Evolutionary conservation across 2,329 filamentous ascomycete genomes (phyloP), one percentile per base, ranked within the genome.

Genomic region (Pseudocercospora vitis): DNA sequence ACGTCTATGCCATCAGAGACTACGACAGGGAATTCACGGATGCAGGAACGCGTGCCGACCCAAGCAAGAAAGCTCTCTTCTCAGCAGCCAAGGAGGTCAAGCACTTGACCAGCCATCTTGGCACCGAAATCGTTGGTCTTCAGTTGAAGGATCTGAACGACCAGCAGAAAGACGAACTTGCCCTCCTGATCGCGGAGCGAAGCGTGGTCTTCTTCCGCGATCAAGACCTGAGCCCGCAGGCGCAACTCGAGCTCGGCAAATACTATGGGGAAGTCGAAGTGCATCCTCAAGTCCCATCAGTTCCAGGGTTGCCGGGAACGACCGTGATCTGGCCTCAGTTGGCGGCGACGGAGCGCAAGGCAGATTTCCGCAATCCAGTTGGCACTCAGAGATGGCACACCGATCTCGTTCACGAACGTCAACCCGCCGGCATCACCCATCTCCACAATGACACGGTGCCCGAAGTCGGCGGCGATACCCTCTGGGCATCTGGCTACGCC

Each of bases 281-380:
- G 9, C 86, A 89, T 64, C 86, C 86, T 0, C 86, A 89, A 80
- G 83, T 82, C 0, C 81, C 86, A 0, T 83, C 87, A 39, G 85
- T 89, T 0, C 86, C 86, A 0, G 86, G 85, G 1, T 73, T 87
- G 0, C 74, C 77, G 0, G 86, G 85, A 0, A 82, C 84, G 1
- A 65, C 63, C 1, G 61, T 50, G 4, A 85, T 89, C 44, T 89
- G 86, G 86, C 86, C 86, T 0, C 85, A 80, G 28, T 77, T 89
- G 0, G 76, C 78, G 65, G 84, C 83, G 0, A 84, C 81, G 0
- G 86, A 89, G 66, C 68, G 72, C 1, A 67, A 75, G 2, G 80
- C 84, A 3, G 80, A 76, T 64, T 89, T 88, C 74, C 80, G 86
- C 52, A 76, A 82, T 18, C 85, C 85, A 0, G 85, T 85, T 23